These are phyloP conservation scores for Pseudotulostoma volvatum DNA, from an alignment of 495 filamentous ascomycete species.

Conservation along the genomic window DNA sequence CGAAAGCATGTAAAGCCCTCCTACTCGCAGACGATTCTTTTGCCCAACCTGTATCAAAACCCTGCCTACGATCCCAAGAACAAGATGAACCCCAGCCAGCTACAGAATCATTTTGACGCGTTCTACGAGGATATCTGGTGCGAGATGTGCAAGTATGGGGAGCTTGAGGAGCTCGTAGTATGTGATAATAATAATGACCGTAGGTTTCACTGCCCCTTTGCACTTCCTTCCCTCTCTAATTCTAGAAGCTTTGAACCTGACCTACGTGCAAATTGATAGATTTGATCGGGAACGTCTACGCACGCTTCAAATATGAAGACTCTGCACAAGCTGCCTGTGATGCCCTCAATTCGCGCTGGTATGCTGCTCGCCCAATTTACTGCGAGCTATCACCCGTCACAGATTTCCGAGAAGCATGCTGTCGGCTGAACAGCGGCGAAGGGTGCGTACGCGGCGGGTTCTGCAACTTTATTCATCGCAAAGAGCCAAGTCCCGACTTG, in stretches of 20 bases:
- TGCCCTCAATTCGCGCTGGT: constrained; percentile 86
- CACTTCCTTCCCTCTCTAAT: background rate
- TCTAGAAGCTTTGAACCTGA: too few species aligned
- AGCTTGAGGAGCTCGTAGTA: constrained; percentile 76
- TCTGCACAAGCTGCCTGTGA: constrained; percentile 86
- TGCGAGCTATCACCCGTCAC: constrained; percentile 94
- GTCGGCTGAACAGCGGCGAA: constrained; percentile 82
- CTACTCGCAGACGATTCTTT: constrained; percentile 91
- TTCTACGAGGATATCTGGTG: constrained; percentile 99
- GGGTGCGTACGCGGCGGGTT: constrained; percentile 93
- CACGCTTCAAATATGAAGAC: constrained; percentile 99
- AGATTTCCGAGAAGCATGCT: constrained; percentile 96
- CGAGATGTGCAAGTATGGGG: constrained; percentile 92
- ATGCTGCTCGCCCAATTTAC: constrained; percentile 92
- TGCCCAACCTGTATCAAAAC: constrained; percentile 98
- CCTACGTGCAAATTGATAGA: too few species aligned
- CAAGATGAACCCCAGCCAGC: constrained; percentile 85
- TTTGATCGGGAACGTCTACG: constrained; percentile 97
- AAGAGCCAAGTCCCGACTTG: constrained; percentile 76
- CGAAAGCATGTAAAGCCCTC: constrained; percentile 98
- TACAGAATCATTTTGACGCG: constrained; percentile 98
- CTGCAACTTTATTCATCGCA: constrained; percentile 98
- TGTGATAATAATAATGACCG: constrained; percentile 96
- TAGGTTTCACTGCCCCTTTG: constrained; percentile 30
- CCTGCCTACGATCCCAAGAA: constrained; percentile 92